phyloP scores from a whole-genome alignment of 2,329 filamentous ascomycete species.

The Ascochyta koolunga region DNA sequence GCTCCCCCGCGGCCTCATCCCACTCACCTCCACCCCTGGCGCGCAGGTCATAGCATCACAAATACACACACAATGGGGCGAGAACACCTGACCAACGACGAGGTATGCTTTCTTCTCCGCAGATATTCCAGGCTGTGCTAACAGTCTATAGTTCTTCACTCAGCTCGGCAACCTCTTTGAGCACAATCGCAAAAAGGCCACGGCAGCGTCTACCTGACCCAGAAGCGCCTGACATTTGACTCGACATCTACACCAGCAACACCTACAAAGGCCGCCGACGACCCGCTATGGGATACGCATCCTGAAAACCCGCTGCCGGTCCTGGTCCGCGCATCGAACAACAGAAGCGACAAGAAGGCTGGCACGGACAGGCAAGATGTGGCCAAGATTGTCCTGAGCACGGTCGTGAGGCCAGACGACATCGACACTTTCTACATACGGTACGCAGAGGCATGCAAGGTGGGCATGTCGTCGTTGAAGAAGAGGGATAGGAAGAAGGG shows the following conservation, averaged over 20 bases:
- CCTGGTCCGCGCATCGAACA: conserved; percentile 84
- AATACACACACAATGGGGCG: conserved; percentile 52
- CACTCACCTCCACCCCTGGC: conserved; percentile 27
- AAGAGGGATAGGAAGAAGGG: conserved; percentile 90
- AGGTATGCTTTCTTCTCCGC: conserved; percentile 55
- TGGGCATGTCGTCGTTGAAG: conserved; percentile 86
- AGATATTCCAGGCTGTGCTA: not conserved
- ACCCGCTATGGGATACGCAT: conserved; percentile 66
- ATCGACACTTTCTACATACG: conserved; percentile 80
- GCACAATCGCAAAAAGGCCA: conserved; percentile 69
- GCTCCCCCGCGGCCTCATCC: conserved; percentile 27
- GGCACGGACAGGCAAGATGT: conserved; percentile 51
- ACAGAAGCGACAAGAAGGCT: conserved; percentile 61
- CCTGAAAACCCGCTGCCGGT: conserved; percentile 69
- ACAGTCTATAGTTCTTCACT: conserved; percentile 69
- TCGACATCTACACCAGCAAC: conserved; percentile 46
- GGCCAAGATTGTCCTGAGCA: conserved; percentile 77
- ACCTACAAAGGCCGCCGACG: conserved; percentile 51
- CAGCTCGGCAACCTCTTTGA: conserved; percentile 72
- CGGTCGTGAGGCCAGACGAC: conserved; percentile 76
- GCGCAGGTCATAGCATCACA: conserved; percentile 26
- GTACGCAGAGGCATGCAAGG: conserved; percentile 91
- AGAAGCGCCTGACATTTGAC: conserved; percentile 68
- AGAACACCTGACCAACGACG: conserved; percentile 65
- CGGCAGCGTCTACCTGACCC: conserved; percentile 74